Base-by-base conservation (phyloP, 1,139 yeast genomes). In the Saccharomyces hybrid region DNA sequence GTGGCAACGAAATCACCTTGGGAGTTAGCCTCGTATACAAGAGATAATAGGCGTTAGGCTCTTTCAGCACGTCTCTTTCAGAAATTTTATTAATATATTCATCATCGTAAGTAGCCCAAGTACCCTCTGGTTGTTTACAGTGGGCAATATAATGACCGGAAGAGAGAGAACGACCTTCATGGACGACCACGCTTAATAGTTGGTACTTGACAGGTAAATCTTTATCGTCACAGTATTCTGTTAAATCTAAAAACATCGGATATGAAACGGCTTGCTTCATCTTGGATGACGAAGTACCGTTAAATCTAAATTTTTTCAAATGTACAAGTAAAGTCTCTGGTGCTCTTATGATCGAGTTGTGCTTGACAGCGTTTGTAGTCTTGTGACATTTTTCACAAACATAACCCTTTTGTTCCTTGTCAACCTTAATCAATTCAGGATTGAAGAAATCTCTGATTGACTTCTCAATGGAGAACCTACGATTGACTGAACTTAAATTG, bases 31-130 rank as follows among this genome's bases (percentile, higher is more conserved):
- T 81, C 48, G 93, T 81, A 73, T 93, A 93, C 31, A 93, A 76
- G 70, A 93, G 77, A 59, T 90, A 91, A 73, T 93, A 93, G 2
- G 98, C 98, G 41, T 89, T 83, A 27, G 95, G 88, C 65, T 89
- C 96, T 63, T 81, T 80, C 62, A 89, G 75, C 1, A 89, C 97
- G 53, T 81, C 83, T 54, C 81, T 77, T 66, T 88, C 95, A 47
- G 84, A 78, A 54, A 88, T 82, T 58, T 78, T 78, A 65, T 88
- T 86, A 60, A 89, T 83, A 65, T 84, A 83, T 65, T 93, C 98
- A 67, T 93, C 99, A 69, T 93, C 98, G 69, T 91, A 93, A 9
- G 91, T 86, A 34, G 89, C 84, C 99, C 99, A 93, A 1, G 85
- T 72, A 1, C 89, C 89, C 69, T 88, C 93, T 1, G 97, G 96